phyloP scores from a whole-genome alignment of 1,139 yeast genomes.

The Saccharomycopsis hybrid region DNA sequence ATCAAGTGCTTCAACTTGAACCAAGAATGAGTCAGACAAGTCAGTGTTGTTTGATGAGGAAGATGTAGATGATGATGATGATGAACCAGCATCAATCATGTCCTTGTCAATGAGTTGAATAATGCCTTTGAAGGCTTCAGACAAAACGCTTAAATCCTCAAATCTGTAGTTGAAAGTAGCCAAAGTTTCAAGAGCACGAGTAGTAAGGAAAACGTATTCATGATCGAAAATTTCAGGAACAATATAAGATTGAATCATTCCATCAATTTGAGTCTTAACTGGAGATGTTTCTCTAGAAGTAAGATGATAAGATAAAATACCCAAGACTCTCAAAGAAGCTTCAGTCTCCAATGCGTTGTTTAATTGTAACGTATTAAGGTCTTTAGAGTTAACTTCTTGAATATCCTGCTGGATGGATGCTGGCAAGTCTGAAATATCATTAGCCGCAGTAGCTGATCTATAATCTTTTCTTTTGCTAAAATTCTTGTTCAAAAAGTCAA shows the following conservation, averaged over 20 bases:
- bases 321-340: constrained; percentile 75
- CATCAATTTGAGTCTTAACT: constrained; percentile 58
- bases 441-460: constrained; percentile 38
- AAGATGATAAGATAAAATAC: constrained; percentile 58
- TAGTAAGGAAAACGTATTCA: constrained; percentile 64
- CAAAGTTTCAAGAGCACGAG: constrained; percentile 78
- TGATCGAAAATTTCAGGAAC: constrained; percentile 59
- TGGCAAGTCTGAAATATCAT: constrained; percentile 2
- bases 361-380: constrained; percentile 27
- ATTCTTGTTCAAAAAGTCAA: constrained; percentile 58
- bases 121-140: constrained; percentile 61
- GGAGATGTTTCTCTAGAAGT: constrained; percentile 43
- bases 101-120: constrained; percentile 40
- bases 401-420: constrained; percentile 4
- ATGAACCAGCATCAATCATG: constrained; percentile 1
- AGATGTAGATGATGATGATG: constrained; percentile 28
- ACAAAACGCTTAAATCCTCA: constrained; percentile 45
- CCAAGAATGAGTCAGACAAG: constrained; percentile 48
- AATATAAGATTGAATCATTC: constrained; percentile 57
- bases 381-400: constrained; percentile 28
- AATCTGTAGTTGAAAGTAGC: constrained; percentile 53
- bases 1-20: constrained; percentile 80
- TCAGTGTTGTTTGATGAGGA: not conserved
- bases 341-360: constrained; percentile 69
- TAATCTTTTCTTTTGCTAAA: constrained; percentile 38